Conservation (phyloP, 2,329 filamentous ascomycete genomes). For the Cercospora sp. region DNA sequence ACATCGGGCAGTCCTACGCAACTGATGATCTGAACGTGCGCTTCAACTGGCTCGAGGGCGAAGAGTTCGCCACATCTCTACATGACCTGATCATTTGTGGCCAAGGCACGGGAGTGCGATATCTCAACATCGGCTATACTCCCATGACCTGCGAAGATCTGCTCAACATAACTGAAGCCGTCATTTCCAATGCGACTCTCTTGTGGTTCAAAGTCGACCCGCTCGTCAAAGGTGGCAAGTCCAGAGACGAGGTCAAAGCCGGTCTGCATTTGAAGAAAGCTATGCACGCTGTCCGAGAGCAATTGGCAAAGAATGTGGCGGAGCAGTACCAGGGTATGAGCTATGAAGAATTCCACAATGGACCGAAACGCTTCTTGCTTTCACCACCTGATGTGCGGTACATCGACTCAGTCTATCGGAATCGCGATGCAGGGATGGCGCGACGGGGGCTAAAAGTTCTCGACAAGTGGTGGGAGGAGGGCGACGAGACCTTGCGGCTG, state of each 20-base stretch:
- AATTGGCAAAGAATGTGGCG: conserved; percentile 32
- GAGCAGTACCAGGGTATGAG: conserved; percentile 28
- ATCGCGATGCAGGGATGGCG: conserved; percentile 39
- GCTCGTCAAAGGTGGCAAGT: conserved; percentile 37
- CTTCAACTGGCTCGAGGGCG: conserved; percentile 51
- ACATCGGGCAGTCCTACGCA: conserved; percentile 51
- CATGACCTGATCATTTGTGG: conserved; percentile 37
- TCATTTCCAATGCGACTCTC: conserved; percentile 39
- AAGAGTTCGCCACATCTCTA: conserved; percentile 41
- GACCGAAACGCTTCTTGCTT: conserved; percentile 26
- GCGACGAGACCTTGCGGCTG: conserved; percentile 21
- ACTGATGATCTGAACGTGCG: conserved; percentile 49
- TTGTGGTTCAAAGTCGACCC: conserved; percentile 44
- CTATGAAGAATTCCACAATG: conserved; percentile 30
- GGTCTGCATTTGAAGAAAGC: conserved; percentile 14
- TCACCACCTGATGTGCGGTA: conserved; percentile 31
- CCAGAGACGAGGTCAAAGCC: conserved; percentile 25
- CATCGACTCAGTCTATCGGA: conserved; percentile 41
- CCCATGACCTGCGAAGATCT: conserved; percentile 39
- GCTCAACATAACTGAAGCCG: conserved; percentile 35
- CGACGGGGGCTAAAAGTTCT: conserved; percentile 35
- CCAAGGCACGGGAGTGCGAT: conserved; percentile 39
- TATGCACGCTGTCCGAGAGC: conserved; percentile 25
- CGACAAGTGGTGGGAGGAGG: conserved; percentile 36
- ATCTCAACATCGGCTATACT: conserved; percentile 46